Conservation (phyloP, 140 eudicot species). For the Cichorium intybus region DNA sequence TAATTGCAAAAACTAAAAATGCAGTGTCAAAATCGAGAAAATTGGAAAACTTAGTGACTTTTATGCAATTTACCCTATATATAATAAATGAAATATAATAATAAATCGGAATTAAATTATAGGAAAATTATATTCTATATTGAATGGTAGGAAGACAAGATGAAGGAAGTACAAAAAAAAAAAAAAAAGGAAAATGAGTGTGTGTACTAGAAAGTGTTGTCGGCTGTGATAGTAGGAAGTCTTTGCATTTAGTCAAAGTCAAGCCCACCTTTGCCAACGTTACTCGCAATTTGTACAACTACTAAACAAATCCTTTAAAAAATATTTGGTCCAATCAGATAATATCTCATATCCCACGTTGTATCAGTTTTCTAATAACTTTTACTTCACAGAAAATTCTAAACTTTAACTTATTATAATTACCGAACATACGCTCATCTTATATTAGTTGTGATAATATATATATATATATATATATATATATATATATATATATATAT, state of each 20-base stretch:
- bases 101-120: neutral
- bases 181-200: neutral
- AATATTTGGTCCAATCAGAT: neutral
- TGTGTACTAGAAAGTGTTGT: constrained; percentile 28
- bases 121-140: neutral
- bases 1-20: too few species aligned
- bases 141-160: constrained; percentile 2
- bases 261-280: constrained; percentile 45
- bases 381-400: neutral
- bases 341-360: neutral
- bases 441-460: too few species aligned
- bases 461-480: too few species aligned
- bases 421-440: too few species aligned
- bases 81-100: neutral
- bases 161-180: neutral
- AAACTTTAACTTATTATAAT: too few species aligned
- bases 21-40: too few species aligned
- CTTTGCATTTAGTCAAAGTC: constrained; percentile 46
- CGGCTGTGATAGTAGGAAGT: constrained; percentile 36
- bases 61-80: too few species aligned
- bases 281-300: constrained; percentile 14
- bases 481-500: too few species aligned
- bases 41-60: too few species aligned
- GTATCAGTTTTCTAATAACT: neutral
- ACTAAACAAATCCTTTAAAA: neutral